A percentile compares a stretch with the other conserved stretches of the same genome.
Evolutionary conservation across 441 rosid species (phyloP).

Genomic region (Populus hybrid): DNA sequence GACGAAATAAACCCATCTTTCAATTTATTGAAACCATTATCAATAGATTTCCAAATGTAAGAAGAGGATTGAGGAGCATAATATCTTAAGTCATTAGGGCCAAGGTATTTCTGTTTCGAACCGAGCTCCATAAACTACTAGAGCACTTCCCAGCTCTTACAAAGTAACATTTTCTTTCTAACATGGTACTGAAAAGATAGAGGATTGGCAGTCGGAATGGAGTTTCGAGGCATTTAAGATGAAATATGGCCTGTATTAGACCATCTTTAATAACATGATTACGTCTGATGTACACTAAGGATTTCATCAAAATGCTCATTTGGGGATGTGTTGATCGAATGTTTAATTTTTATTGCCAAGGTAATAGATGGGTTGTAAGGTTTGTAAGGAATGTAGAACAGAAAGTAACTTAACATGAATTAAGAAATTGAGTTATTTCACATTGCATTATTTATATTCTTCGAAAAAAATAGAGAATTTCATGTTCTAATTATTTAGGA

Average conservation of each 20-base stretch:
- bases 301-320: not conserved
- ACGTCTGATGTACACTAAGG: not conserved
- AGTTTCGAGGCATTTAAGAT: not conserved
- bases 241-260: not conserved
- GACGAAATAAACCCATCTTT: no score
- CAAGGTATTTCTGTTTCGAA: no score
- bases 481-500: no score
- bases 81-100: no score
- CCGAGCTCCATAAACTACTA: no score
- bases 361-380: not conserved
- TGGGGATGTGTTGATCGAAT: not conserved
- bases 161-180: not conserved
- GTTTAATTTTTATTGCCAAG: not conserved
- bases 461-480: not conserved
- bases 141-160: not conserved
- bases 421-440: not conserved
- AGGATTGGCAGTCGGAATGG: not conserved
- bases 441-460: not conserved
- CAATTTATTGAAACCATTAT: no score
- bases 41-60: no score
- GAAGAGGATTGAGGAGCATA: no score
- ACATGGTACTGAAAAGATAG: not conserved
- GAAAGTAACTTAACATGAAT: not conserved
- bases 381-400: not conserved
- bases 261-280: not conserved